phyloP scores from a whole-genome alignment of 208 protist species.

The Lotmaria passim region DNA sequence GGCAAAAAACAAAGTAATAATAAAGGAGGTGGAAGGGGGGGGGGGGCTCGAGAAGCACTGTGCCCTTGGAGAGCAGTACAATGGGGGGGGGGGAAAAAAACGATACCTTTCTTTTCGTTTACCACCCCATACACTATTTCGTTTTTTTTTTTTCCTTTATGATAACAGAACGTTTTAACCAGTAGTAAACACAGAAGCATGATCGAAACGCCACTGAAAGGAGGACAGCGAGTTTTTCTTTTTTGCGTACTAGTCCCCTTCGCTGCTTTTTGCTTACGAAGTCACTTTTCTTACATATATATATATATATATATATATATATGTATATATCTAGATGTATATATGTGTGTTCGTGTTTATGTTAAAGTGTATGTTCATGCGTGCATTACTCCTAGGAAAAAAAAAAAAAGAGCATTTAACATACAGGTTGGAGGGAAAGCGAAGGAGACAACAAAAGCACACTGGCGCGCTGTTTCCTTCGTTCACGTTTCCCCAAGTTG shows the following conservation, averaged over 20 bases:
- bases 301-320: conserved; percentile 18
- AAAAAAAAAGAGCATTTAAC: background rate
- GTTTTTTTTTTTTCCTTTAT: background rate
- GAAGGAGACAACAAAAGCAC: conserved; percentile 9
- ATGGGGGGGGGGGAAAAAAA: no score
- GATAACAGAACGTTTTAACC: background rate
- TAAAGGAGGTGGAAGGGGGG: no score
- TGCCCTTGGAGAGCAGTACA: no score
- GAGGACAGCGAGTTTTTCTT: conserved; percentile 7
- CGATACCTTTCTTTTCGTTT: no score
- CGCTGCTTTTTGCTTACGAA: background rate
- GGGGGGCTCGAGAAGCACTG: no score
- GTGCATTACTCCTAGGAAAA: background rate
- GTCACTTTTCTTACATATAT: background rate
- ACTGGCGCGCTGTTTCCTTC: no score
- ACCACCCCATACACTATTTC: no score
- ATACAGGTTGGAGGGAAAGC: conserved; percentile 17
- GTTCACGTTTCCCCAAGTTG: no score
- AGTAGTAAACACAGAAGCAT: no score
- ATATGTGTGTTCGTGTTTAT: no score
- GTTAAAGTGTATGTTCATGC: background rate
- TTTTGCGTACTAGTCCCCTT: background rate
- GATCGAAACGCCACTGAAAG: conserved; percentile 1
- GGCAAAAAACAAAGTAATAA: no score
- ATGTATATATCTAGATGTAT: conserved; percentile 14